Conservation (phyloP, 1,284 basidiomycete species). For the Cutaneotrichosporon sp. region DNA sequence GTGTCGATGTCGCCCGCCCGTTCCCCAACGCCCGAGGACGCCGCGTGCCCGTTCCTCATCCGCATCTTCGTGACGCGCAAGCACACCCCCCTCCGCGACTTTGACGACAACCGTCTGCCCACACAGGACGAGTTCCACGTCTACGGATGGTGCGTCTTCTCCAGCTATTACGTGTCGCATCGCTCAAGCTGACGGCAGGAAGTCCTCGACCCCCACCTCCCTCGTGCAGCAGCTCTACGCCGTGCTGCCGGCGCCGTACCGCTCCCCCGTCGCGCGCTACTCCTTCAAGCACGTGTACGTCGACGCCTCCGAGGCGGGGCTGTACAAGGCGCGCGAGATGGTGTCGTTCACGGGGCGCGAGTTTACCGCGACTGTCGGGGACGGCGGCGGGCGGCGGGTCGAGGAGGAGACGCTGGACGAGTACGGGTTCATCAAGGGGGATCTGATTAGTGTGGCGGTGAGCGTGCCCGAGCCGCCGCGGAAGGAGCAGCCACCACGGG, state of each 20-base stretch:
- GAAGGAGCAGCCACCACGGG: too few relatives aligned
- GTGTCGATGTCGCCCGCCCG: conserved; percentile 11
- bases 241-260: conserved; percentile 43
- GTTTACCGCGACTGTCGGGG: conserved; percentile 22
- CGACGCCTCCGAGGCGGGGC: conserved; percentile 42
- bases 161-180: too few relatives aligned
- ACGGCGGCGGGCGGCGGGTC: conserved; percentile 16
- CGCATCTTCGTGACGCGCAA: conserved; percentile 45
- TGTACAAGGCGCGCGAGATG: conserved; percentile 44
- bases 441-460: conserved; percentile 41
- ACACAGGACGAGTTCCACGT: conserved; percentile 43
- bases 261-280: conserved; percentile 43
- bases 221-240: conserved; percentile 44
- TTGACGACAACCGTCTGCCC: conserved; percentile 45
- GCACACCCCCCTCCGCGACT: conserved; percentile 45
- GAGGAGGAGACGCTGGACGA: conserved; percentile 46
- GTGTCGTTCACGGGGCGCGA: conserved; percentile 42
- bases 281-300: conserved; percentile 49
- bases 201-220: conserved; percentile 42
- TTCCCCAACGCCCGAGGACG: conserved; percentile 11
- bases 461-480: conserved; percentile 39
- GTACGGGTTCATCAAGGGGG: conserved; percentile 48
- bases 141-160: conserved; percentile 45
- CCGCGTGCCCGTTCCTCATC: conserved; percentile 43
- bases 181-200: conserved; percentile 28